Evolutionary conservation across 2,329 filamentous ascomycete genomes (phyloP).

Genomic region (Pyrenochaeta sp.): DNA sequence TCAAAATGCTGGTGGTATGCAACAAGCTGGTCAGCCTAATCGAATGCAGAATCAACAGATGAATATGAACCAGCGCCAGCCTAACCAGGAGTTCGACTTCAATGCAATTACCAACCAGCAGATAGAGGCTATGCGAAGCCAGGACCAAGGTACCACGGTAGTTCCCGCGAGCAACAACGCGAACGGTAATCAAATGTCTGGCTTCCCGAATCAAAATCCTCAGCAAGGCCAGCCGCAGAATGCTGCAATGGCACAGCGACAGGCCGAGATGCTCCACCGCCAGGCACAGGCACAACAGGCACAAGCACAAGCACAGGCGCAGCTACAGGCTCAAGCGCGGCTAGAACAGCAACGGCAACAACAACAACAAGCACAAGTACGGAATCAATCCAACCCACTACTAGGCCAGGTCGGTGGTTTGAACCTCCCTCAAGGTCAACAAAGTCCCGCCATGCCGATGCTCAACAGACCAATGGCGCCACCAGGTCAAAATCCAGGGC

Average conservation of each 20-base stretch:
- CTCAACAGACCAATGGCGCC: conserved; percentile 57
- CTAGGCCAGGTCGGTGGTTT: conserved; percentile 52
- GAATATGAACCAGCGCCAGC: conserved; percentile 36
- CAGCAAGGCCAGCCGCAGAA: conserved; percentile 38
- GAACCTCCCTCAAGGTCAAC: conserved; percentile 50
- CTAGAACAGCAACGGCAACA: conserved; percentile 38
- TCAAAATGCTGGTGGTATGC: conserved; percentile 43
- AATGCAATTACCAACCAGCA: conserved; percentile 67
- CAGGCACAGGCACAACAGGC: conserved; percentile 14
- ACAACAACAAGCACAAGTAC: conserved; percentile 47
- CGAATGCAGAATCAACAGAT: conserved; percentile 38
- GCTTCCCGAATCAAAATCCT: conserved; percentile 36
- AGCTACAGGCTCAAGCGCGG: conserved; percentile 49
- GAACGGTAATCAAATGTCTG: conserved; percentile 49
- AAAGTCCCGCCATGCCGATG: conserved; percentile 58
- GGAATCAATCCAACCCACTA: conserved; percentile 38
- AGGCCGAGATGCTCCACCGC: conserved; percentile 24
- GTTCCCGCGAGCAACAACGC: conserved; percentile 68
- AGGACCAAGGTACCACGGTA: conserved; percentile 68
- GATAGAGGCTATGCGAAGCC: conserved; percentile 66
- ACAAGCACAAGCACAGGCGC: conserved; percentile 37
- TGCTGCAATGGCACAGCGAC: conserved; percentile 36
- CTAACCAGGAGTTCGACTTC: conserved; percentile 53
- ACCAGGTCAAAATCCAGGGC: conserved; percentile 55
- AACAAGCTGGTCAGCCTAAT: conserved; percentile 36